Conservation (phyloP, 768 basidiomycete genomes). For the Boletus pseudo-olivaceus region DNA sequence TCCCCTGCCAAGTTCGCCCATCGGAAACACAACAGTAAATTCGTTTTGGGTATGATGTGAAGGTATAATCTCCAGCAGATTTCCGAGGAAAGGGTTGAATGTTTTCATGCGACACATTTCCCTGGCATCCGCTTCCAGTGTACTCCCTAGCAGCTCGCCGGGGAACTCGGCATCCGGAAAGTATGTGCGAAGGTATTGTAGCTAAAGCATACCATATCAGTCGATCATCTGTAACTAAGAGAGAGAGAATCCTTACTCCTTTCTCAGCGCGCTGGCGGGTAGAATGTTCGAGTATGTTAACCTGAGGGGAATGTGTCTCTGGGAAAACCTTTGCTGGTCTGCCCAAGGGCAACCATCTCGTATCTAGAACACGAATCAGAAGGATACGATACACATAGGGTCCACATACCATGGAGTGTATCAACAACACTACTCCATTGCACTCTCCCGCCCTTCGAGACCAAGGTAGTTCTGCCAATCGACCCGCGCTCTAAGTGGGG, state of each 20-base stretch:
- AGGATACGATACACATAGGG: background rate
- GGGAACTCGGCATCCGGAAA: conserved; percentile 75
- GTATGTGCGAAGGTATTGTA: conserved; percentile 66
- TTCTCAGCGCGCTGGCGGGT: conserved; percentile 57
- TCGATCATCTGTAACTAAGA: background rate
- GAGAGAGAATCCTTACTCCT: conserved; percentile 44
- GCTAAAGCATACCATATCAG: conserved; percentile 37
- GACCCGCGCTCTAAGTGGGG: conserved; percentile 57
- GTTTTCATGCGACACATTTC: conserved; percentile 30
- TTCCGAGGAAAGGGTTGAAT: conserved; percentile 60
- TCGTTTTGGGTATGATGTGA: conserved; percentile 25
- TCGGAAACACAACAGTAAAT: conserved; percentile 52
- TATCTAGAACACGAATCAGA: conserved; percentile 23
- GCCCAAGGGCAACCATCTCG: conserved; percentile 31
- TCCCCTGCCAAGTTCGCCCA: conserved; percentile 54
- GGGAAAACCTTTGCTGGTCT: conserved; percentile 51
- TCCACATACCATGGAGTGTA: conserved; percentile 23
- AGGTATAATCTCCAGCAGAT: conserved; percentile 44
- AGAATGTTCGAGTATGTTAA: conserved; percentile 30
- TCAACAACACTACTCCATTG: conserved; percentile 50
- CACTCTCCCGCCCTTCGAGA: conserved; percentile 40
- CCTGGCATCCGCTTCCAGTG: conserved; percentile 46
- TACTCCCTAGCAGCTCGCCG: conserved; percentile 58
- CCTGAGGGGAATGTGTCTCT: conserved; percentile 43
- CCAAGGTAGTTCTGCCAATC: conserved; percentile 54